Evolutionary conservation across 768 basidiomycete species (phyloP).

Genomic region (Boletellus ananas): DNA sequence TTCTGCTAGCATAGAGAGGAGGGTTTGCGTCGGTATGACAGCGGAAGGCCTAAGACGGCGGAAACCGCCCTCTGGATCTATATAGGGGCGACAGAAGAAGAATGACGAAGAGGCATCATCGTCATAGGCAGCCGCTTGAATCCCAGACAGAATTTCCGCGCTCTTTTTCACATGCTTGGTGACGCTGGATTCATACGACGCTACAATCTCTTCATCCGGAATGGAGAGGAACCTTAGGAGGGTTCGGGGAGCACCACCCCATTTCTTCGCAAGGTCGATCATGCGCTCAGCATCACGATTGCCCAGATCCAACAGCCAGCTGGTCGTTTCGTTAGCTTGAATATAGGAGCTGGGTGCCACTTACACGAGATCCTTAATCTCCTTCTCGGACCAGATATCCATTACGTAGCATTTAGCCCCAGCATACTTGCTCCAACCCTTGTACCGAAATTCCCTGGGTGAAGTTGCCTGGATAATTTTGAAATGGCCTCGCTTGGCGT

Average conservation of each 20-base stretch:
- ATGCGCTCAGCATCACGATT: background rate
- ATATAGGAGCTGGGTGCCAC: background rate
- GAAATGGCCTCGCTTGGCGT: rapidly evolving
- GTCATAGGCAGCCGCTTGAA: too few species aligned
- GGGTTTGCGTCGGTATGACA: background rate
- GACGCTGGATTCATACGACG: background rate
- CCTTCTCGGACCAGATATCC: slow-evolving; percentile 2
- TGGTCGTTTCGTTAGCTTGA: background rate
- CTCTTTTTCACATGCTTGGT: too few species aligned
- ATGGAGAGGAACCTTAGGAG: background rate
- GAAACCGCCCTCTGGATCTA: background rate
- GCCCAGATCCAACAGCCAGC: background rate
- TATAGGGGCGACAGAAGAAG: background rate
- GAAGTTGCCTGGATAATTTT: background rate
- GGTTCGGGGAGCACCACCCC: background rate
- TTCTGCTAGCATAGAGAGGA: background rate
- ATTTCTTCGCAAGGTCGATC: background rate
- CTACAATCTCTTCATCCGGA: too few species aligned
- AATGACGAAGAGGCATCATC: too few species aligned
- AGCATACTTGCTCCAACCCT: slow-evolving; percentile 2
- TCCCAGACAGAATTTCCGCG: background rate
- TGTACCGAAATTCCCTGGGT: background rate
- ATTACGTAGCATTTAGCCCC: background rate
- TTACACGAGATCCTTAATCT: background rate
- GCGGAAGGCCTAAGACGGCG: background rate